A percentile compares a stretch with the other conserved stretches of the same genome.
Conservation (phyloP, 2,329 filamentous ascomycete genomes). For the Aspergillus caelatus region DNA sequence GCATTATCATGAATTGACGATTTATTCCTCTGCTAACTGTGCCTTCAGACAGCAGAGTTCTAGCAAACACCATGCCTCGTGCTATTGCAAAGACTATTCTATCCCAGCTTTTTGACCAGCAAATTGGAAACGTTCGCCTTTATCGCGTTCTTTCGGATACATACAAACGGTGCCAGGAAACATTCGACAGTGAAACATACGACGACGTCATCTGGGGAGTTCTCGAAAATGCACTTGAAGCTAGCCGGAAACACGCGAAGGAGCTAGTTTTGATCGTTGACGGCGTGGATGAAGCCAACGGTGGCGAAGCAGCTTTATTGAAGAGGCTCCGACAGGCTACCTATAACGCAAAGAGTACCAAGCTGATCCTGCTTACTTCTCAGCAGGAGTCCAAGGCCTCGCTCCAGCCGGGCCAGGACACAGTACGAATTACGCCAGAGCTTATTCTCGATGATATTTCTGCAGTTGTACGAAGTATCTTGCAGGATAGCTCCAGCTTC, state of each 20-base stretch:
- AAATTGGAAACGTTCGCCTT: constrained; percentile 44
- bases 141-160: constrained; percentile 39
- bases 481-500: constrained; percentile 30
- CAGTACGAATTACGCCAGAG: constrained; percentile 32
- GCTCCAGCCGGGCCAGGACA: constrained; percentile 11
- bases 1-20: neutral
- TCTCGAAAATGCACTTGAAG: constrained; percentile 31
- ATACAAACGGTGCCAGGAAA: constrained; percentile 28
- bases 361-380: constrained; percentile 35
- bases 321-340: constrained; percentile 29
- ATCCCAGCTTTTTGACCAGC: constrained; percentile 40
- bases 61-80: constrained; percentile 32
- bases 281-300: constrained; percentile 40
- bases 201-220: constrained; percentile 42
- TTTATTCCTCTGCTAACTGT: neutral
- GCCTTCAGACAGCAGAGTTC: constrained; percentile 33
- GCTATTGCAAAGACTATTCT: constrained; percentile 41
- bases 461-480: constrained; percentile 33
- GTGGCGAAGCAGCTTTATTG: constrained; percentile 33
- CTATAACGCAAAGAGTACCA: constrained; percentile 26
- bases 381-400: constrained; percentile 20
- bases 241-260: constrained; percentile 33
- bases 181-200: constrained; percentile 30
- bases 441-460: constrained; percentile 42
- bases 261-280: constrained; percentile 44